Base-by-base conservation (phyloP, 2,329 filamentous ascomycete species). In the Xylaria multiplex region DNA sequence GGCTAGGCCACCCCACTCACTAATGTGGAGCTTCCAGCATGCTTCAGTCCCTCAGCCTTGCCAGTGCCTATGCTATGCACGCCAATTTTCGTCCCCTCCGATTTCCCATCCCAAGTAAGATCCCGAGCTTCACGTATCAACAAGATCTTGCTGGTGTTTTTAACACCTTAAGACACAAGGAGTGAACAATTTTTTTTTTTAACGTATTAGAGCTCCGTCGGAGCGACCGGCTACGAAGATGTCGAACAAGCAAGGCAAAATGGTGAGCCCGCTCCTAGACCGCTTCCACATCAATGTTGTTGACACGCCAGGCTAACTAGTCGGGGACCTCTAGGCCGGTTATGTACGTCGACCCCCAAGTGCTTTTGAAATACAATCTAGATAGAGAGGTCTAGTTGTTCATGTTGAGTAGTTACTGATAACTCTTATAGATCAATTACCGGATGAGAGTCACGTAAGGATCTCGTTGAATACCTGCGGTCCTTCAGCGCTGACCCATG, bases 201-300 rank as follows among this genome's bases (percentile, higher is more conserved):
- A 74, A 66, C 74, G 46, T 70, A 70, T 75, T 80, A 74, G 77
- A 77, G 82, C 79, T 81, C 79, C 77, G 72, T 71, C 67, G 78
- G 79, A 79, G 80, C 81, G 79, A 77, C 72, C 77, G 74, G 71
- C 74, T 70, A 75, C 76, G 78, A 89, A 80, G 73, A 90, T 90
- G 89, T 88, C 90, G 79, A 95, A 97, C 88, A 97, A 97, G 83
- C 94, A 97, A 83, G 96, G 96, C 83, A 98, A 99, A 88, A 98
- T 99, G 96, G 96, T 98, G 85, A 87, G 93, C 90, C 67, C 65
- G 71, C 64, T 62, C 71, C 75, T 73, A 75, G 74, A 73, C 75
- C 78, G 74, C 79, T 75, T 79, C 71, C 77, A 78, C 80, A 77
- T 81, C 80, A 71, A 77, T 76, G 80, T 86, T 85, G 82, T 86